Evolutionary conservation across 2,329 filamentous ascomycete species (phyloP), one percentile per base, ranked within the genome.

Genomic region (Endocalyx cinctus): DNA sequence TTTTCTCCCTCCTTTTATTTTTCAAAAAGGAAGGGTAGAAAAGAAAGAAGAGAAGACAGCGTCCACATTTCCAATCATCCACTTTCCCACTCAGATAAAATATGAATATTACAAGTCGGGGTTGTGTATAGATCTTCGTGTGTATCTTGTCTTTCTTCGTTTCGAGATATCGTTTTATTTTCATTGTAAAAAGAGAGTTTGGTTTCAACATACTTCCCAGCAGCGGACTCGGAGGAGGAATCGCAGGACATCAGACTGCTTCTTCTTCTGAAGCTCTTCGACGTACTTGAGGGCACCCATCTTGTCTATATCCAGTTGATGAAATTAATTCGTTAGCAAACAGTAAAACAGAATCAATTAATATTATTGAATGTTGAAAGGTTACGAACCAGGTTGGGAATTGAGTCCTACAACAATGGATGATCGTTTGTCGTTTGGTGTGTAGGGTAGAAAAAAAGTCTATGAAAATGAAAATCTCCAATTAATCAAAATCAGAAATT

Each of bases 201-300:
- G n/a, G 54, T 57, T 62, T 75, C 59, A 77, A 79, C 79, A 75
- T 79, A 90, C 90, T 87, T 98, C 92, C 92, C 92, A 98, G 89
- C 92, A 98, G 77, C 92, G 89, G 67, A 95, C 88, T 71, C 88
- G 90, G 73, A 96, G 87, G 76, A 98, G 84, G 82, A 98, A 98
- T 78, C 89, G 89, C 78, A 97, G 87, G 67, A 98, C 85, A 82
- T 98, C 92, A 71, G 87, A 95, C 84, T 98, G 92, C 88, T 98
- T 98, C 87, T 95, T 96, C 88, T 98, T 97, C 74, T 96, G 88
- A 78, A 98, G 85, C 82, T 98, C 92, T 83, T 98, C 94, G 76
- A 98, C 87, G 79, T 95, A 98, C 79, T 98, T 98, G 73, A 96
- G 87, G 79, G 90, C 90, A 86, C 92, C 92, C 92, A 96, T 96